Evolutionary conservation across 2,329 filamentous ascomycete species (phyloP).

Genomic region (Aureobasidium vineae): DNA sequence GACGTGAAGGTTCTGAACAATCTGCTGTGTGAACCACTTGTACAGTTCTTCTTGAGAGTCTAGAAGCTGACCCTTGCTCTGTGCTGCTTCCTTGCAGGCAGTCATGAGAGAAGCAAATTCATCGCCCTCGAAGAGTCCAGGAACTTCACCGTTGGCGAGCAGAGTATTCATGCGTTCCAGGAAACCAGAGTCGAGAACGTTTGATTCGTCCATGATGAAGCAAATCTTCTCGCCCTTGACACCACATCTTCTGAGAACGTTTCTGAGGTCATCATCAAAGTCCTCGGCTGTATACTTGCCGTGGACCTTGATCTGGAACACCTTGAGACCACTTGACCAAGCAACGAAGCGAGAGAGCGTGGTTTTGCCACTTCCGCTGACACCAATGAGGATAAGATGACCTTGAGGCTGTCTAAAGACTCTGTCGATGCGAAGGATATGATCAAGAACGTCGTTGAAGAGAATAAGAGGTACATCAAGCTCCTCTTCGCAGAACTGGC

Average conservation of each 20-base stretch:
- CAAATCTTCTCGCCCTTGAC: constrained; percentile 99
- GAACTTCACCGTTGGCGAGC: constrained; percentile 98
- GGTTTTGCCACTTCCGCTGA: constrained; percentile 98
- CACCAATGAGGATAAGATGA: constrained; percentile 96
- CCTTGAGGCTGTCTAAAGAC: constrained; percentile 98
- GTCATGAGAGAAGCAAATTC: constrained; percentile 99
- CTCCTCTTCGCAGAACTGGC: constrained; percentile 99
- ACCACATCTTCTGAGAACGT: constrained; percentile 87
- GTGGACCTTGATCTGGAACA: constrained; percentile 99
- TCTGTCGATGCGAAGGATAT: constrained; percentile 95
- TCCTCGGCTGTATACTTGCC: constrained; percentile 98
- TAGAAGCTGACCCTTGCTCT: constrained; percentile 88
- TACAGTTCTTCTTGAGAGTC: constrained; percentile 99
- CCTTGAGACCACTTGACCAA: constrained; percentile 99
- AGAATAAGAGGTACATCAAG: constrained; percentile 96
- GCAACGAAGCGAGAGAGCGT: constrained; percentile 96
- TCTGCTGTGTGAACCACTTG: constrained; percentile 99
- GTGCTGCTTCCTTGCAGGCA: constrained; percentile 95
- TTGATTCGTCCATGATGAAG: constrained; percentile 99
- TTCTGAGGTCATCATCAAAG: constrained; percentile 95
- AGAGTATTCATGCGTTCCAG: constrained; percentile 99
- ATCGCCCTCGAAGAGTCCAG: constrained; percentile 97
- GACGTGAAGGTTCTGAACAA: constrained; percentile 97
- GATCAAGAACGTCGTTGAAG: constrained; percentile 99
- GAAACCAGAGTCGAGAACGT: constrained; percentile 98